Conservation (phyloP, 2,329 filamentous ascomycete genomes). For the Ceratocystis colombiana region DNA sequence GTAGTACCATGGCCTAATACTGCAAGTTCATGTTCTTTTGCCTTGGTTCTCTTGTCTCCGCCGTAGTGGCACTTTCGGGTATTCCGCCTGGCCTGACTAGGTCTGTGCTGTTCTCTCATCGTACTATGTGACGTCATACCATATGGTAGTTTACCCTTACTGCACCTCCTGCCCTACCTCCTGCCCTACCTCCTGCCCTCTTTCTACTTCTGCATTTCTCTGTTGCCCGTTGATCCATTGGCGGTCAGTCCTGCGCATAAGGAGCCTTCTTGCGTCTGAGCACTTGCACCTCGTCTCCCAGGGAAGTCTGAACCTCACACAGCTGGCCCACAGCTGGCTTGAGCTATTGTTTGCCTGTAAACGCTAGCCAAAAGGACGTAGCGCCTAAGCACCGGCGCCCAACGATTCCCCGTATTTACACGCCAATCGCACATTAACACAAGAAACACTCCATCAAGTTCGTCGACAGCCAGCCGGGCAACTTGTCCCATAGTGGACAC, state of each 20-base stretch:
- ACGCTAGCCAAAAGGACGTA: slow-evolving; percentile 50
- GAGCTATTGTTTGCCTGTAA: background rate
- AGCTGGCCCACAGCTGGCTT: slow-evolving; percentile 23
- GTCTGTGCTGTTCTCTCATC: slow-evolving; percentile 7
- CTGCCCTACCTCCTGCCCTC: background rate
- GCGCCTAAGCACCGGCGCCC: slow-evolving; percentile 60
- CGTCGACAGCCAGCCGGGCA: slow-evolving; percentile 45
- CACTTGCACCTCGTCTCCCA: slow-evolving; percentile 49
- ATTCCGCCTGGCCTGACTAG: background rate
- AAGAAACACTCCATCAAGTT: slow-evolving; percentile 54
- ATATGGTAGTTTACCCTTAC: background rate
- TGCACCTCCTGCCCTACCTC: background rate
- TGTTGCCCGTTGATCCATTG: background rate
- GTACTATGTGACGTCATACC: slow-evolving; percentile 3
- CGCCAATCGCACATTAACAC: slow-evolving; percentile 59
- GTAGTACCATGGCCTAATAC: too few relatives aligned
- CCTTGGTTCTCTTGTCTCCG: too few relatives aligned
- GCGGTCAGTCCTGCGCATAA: slow-evolving; percentile 45
- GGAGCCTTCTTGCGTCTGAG: slow-evolving; percentile 41
- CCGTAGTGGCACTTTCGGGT: slow-evolving; percentile 32
- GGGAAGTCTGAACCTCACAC: slow-evolving; percentile 33
- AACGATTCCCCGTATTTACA: slow-evolving; percentile 58
- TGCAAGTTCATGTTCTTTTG: too few relatives aligned
- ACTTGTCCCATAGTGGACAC: slow-evolving; percentile 61
- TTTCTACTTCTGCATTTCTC: too few relatives aligned